phyloP scores from a whole-genome alignment of 148 eudicot genomes.

The Amaranthus hypochondriacus region DNA sequence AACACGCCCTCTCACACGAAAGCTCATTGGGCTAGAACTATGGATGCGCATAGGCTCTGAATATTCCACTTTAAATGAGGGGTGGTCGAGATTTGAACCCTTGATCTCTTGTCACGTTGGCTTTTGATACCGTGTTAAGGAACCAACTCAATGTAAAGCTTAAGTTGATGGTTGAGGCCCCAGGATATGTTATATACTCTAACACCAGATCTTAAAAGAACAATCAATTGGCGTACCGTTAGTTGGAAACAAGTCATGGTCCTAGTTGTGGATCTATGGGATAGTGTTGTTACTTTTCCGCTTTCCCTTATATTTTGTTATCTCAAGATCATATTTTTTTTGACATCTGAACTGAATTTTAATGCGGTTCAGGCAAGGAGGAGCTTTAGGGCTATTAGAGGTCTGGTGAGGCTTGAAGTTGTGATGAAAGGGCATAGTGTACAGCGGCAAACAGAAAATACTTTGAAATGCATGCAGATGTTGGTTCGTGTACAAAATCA shows the following conservation, averaged over 20 bases:
- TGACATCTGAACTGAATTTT: conserved; percentile 1
- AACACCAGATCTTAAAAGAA: neutral
- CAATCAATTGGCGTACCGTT: neutral
- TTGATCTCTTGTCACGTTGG: too few species aligned
- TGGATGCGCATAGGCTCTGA: too few species aligned
- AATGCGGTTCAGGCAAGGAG: conserved; percentile 64
- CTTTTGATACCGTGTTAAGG: too few species aligned
- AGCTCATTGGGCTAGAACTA: too few species aligned
- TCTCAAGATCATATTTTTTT: neutral
- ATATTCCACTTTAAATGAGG: too few species aligned
- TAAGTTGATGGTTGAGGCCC: too few species aligned
- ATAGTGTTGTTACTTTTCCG: neutral
- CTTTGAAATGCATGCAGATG: conserved; percentile 89
- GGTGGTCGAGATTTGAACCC: too few species aligned
- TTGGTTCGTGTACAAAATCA: conserved; percentile 87
- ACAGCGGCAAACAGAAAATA: conserved; percentile 71
- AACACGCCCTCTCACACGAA: too few species aligned
- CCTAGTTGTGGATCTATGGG: neutral
- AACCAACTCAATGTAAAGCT: too few species aligned
- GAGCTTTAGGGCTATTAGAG: conserved; percentile 71
- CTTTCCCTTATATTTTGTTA: too few species aligned
- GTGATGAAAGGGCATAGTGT: conserved; percentile 87
- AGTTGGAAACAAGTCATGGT: neutral
- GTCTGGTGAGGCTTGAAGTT: conserved; percentile 83
- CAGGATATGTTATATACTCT: neutral